phyloP scores from a whole-genome alignment of 805 yeast genomes.

The Candida sakaeoensis region DNA sequence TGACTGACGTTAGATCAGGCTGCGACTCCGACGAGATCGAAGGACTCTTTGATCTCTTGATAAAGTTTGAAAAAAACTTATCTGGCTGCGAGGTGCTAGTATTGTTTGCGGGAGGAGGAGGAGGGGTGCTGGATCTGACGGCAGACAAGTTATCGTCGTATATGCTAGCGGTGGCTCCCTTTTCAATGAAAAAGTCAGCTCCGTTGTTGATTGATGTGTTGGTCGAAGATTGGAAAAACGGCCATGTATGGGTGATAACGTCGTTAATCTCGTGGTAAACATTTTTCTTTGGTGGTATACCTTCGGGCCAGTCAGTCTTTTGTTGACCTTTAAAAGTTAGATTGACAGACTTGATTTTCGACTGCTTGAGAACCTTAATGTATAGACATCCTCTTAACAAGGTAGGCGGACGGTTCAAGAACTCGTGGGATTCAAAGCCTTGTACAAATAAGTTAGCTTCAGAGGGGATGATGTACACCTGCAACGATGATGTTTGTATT shows the following conservation, averaged over 20 bases:
- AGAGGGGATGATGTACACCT: constrained; percentile 69
- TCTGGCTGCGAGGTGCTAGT: too few relatives aligned
- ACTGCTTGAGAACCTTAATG: constrained; percentile 64
- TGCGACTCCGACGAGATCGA: constrained; percentile 13
- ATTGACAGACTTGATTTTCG: constrained; percentile 61
- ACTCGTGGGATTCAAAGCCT: constrained; percentile 72
- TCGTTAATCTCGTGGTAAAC: constrained; percentile 63
- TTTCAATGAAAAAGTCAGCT: constrained; percentile 43
- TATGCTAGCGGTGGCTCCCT: background rate
- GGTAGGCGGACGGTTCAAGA: constrained; percentile 66
- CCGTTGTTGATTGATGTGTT: constrained; percentile 32
- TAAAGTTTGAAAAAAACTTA: too few relatives aligned
- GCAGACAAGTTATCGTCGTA: background rate
- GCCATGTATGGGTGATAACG: constrained; percentile 83
- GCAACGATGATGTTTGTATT: constrained; percentile 61
- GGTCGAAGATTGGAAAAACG: constrained; percentile 52
- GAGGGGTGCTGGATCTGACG: constrained; percentile 8
- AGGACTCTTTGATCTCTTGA: constrained; percentile 29
- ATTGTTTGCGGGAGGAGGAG: too few relatives aligned
- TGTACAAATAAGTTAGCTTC: constrained; percentile 78
- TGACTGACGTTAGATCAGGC: constrained; percentile 7
- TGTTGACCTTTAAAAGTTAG: constrained; percentile 64
- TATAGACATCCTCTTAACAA: constrained; percentile 77
- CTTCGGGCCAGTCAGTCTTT: constrained; percentile 96
- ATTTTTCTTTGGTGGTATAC: constrained; percentile 84